Percentiles rank a stretch among this genome's conserved stretches.
Conservation (phyloP, 768 basidiomycete genomes). For the Podaxis sp. region DNA sequence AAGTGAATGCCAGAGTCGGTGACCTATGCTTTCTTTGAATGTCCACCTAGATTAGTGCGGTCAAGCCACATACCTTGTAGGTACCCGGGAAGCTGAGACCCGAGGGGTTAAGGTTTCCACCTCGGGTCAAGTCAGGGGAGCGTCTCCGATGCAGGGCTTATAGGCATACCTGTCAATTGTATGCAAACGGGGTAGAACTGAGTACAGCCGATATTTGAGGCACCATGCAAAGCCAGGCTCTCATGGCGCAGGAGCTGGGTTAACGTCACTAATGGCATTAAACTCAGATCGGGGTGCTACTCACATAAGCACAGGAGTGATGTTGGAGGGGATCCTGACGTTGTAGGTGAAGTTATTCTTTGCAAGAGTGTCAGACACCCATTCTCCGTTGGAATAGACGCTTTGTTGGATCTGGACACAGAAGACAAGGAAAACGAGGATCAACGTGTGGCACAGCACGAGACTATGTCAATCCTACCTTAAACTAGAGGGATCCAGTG, state of each 20-base stretch:
- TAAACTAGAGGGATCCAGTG: conserved; percentile 38
- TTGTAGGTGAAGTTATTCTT: conserved; percentile 33
- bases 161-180: conserved; percentile 30
- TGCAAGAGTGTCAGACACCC: conserved; percentile 38
- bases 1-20: conserved; percentile 37
- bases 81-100: conserved; percentile 38
- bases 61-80: conserved; percentile 26
- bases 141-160: background rate
- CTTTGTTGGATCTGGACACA: conserved; percentile 34
- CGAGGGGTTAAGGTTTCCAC: conserved; percentile 34
- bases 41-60: background rate
- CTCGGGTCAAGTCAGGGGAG: conserved; percentile 16
- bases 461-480: conserved; percentile 24
- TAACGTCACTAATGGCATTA: background rate
- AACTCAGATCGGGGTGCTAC: conserved; percentile 9
- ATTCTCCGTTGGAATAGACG: conserved; percentile 32
- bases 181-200: conserved; percentile 43
- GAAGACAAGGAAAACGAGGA: background rate
- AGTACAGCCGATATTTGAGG: conserved; percentile 30
- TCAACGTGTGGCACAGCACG: background rate
- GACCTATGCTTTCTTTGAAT: conserved; percentile 21
- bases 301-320: conserved; percentile 34
- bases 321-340: conserved; percentile 38
- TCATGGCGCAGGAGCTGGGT: conserved; percentile 37
- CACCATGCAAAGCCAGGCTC: conserved; percentile 38